Conservation (phyloP, 805 yeast genomes). For the Lipomyces sp. region DNA sequence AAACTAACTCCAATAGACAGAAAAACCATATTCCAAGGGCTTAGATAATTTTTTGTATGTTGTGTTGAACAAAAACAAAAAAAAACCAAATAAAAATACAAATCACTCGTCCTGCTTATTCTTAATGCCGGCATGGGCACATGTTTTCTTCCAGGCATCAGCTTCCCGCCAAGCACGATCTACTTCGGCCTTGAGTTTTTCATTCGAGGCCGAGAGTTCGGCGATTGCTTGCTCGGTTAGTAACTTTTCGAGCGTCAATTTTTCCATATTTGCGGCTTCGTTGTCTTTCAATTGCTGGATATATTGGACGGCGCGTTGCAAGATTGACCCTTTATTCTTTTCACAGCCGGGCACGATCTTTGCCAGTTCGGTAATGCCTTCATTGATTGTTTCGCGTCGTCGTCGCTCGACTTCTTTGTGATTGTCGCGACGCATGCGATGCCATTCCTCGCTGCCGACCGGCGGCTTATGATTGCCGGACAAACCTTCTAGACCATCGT, state of each 20-base stretch:
- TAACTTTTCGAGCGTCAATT: constrained; percentile 92
- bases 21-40: not conserved
- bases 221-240: constrained; percentile 88
- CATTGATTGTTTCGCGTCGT: constrained; percentile 84
- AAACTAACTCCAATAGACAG: not conserved
- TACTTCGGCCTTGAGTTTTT: constrained; percentile 82
- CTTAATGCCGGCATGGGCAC: constrained; percentile 41
- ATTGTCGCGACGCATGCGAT: constrained; percentile 77
- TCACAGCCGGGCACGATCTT: constrained; percentile 80
- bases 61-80: too few species aligned
- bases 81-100: not conserved
- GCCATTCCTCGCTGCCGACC: constrained; percentile 86
- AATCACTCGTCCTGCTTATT: constrained; percentile 30
- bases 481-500: constrained; percentile 3
- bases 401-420: constrained; percentile 96
- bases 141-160: constrained; percentile 73
- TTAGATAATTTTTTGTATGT: too few species aligned
- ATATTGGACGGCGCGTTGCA: constrained; percentile 86
- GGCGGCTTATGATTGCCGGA: constrained; percentile 53
- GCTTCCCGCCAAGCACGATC: constrained; percentile 91
- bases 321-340: constrained; percentile 86
- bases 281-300: constrained; percentile 88
- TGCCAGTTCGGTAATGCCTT: constrained; percentile 82
- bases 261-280: constrained; percentile 86
- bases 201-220: constrained; percentile 83